A percentile compares a stretch with the other conserved stretches of the same genome.
These are phyloP conservation scores for Basipetospora chlamydospora DNA, from an alignment of 2,329 filamentous ascomycete genomes.

Conservation along the genomic window DNA sequence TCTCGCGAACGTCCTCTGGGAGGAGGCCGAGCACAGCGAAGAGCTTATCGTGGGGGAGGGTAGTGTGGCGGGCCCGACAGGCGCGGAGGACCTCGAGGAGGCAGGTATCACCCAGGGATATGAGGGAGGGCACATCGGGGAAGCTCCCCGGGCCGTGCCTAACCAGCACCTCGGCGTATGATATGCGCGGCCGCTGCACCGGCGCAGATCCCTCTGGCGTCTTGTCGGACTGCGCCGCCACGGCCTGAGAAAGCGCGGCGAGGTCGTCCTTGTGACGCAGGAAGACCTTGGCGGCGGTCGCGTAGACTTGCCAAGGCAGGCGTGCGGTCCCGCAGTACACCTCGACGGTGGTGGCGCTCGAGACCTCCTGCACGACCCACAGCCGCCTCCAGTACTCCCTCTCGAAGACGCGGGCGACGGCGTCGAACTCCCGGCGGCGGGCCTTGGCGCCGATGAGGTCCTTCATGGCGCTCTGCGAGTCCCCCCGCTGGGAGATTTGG, in stretches of 20 bases:
- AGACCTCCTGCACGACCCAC: constrained; percentile 18
- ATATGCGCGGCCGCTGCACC: too few relatives aligned
- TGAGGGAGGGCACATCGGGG: constrained; percentile 1
- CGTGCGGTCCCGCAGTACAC: constrained; percentile 13
- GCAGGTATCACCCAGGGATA: background rate
- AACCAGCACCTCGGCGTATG: constrained; percentile 4
- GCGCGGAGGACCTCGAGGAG: constrained; percentile 1
- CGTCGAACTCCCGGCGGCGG: constrained; percentile 7
- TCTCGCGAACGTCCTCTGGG: constrained; percentile 11
- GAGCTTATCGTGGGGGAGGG: constrained; percentile 20
- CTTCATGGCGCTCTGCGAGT: constrained; percentile 4
- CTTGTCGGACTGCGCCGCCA: background rate
- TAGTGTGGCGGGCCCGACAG: background rate
- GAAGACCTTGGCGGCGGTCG: constrained; percentile 8
- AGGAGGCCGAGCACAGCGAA: constrained; percentile 20
- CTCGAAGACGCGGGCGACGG: constrained; percentile 17
- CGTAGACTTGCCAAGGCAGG: constrained; percentile 12
- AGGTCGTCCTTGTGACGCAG: constrained; percentile 7
- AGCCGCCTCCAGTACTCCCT: constrained; percentile 20
- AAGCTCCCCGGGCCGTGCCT: constrained; percentile 11
- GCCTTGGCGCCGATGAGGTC: constrained; percentile 8
- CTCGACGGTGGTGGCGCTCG: constrained; percentile 10
- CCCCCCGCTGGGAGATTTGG: background rate
- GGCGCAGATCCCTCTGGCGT: too few relatives aligned
- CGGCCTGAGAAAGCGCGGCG: background rate